Conservation (phyloP, 768 basidiomycete genomes). For the Termitomyces sp. region DNA sequence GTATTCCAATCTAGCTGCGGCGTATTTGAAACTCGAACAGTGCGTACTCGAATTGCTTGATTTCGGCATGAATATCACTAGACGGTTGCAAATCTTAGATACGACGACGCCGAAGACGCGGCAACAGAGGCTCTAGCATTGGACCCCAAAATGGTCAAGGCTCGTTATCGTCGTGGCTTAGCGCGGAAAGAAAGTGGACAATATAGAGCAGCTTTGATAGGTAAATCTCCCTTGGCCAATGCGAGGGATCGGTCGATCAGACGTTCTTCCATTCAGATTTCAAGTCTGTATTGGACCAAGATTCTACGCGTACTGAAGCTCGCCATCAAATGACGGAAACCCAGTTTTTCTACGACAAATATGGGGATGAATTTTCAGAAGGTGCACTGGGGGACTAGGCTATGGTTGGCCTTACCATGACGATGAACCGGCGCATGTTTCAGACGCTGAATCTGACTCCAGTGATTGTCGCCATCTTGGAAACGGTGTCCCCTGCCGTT, state of each 20-base stretch:
- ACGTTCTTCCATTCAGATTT: constrained; percentile 17
- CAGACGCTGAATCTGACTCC: constrained; percentile 41
- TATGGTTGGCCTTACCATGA: constrained; percentile 16
- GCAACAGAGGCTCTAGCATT: constrained; percentile 29
- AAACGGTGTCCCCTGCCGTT: constrained; percentile 42
- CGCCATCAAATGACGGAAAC: constrained; percentile 12
- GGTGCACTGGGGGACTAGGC: background rate
- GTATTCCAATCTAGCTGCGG: constrained; percentile 29
- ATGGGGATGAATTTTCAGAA: constrained; percentile 2
- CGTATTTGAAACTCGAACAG: constrained; percentile 31
- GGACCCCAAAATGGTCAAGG: constrained; percentile 29
- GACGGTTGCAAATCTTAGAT: constrained; percentile 19
- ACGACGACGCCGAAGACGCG: constrained; percentile 32
- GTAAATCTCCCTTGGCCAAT: constrained; percentile 10
- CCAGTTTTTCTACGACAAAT: constrained; percentile 5
- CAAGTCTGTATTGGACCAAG: constrained; percentile 18
- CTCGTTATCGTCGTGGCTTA: constrained; percentile 33
- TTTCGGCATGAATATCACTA: background rate
- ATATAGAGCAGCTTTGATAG: constrained; percentile 22
- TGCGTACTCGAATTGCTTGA: constrained; percentile 3
- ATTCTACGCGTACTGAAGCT: constrained; percentile 16
- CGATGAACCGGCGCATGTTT: constrained; percentile 21
- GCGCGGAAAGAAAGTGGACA: constrained; percentile 24
- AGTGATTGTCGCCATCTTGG: constrained; percentile 46
- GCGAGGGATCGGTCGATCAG: background rate